Percentiles rank a stretch among this genome's conserved stretches.
phyloP scores from a whole-genome alignment of 495 filamentous ascomycete species.

The Amorphotheca resinae region DNA sequence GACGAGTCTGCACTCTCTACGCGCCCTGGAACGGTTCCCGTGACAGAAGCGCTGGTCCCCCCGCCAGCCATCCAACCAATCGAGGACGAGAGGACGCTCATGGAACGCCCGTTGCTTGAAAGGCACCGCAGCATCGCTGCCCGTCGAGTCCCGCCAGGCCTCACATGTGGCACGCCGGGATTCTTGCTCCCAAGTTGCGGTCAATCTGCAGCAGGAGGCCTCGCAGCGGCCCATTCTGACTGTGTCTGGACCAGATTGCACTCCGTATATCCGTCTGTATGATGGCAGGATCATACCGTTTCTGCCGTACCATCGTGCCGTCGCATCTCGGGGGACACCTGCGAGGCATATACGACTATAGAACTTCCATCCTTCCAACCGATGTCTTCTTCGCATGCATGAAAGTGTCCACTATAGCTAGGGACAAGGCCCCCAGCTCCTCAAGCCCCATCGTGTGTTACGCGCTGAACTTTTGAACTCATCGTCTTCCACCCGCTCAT shows the following conservation, averaged over 20 bases:
- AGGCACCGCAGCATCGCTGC: not conserved
- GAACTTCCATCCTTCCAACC: too few species aligned
- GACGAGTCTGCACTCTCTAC: too few species aligned
- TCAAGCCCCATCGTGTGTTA: constrained; percentile 17
- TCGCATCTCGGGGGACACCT: too few species aligned
- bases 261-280: too few species aligned
- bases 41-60: constrained; percentile 12
- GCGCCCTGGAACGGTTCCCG: constrained; percentile 20
- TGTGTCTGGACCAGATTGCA: not conserved
- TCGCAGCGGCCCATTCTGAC: too few species aligned
- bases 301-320: too few species aligned
- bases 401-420: constrained; percentile 12
- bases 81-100: too few species aligned
- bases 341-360: too few species aligned
- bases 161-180: constrained; percentile 15
- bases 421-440: constrained; percentile 4
- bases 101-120: constrained; percentile 20
- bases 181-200: not conserved
- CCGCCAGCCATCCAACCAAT: constrained; percentile 11
- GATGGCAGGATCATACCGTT: too few species aligned
- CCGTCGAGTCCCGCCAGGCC: not conserved
- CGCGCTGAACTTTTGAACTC: constrained; percentile 21
- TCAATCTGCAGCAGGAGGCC: not conserved
- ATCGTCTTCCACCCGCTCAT: constrained; percentile 13
- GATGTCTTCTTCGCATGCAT: constrained; percentile 6